phyloP scores from a whole-genome alignment of 75 land plant species.

The Larix kaempferi region DNA sequence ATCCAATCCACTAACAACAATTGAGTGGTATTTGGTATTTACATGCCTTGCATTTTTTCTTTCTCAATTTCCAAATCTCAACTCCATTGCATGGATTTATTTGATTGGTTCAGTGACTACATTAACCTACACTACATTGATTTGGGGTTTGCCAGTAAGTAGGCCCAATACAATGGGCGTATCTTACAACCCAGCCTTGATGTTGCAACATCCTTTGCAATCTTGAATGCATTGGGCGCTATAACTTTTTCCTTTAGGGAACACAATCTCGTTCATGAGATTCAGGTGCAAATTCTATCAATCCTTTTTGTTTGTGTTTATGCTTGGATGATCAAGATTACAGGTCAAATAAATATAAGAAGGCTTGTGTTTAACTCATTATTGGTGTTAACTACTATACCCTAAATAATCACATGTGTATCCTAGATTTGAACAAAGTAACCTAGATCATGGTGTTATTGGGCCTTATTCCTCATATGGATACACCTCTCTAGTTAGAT shows the following conservation, averaged over 20 bases:
- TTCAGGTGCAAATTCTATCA: conserved; percentile 51
- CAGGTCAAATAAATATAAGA: not conserved
- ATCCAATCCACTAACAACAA: conserved; percentile 38
- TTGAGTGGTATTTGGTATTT: conserved; percentile 92
- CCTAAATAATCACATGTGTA: too few relatives aligned
- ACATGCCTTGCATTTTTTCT: conserved; percentile 48
- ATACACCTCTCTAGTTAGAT: not conserved
- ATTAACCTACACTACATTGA: conserved; percentile 62
- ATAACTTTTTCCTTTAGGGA: conserved; percentile 89
- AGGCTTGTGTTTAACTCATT: not conserved
- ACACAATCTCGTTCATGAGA: conserved; percentile 86
- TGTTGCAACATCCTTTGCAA: conserved; percentile 23
- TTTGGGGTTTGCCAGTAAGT: conserved; percentile 67
- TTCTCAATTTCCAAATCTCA: conserved; percentile 91
- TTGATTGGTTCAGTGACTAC: conserved; percentile 82
- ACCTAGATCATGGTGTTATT: not conserved
- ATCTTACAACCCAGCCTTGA: conserved; percentile 39
- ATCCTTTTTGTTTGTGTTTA: not conserved
- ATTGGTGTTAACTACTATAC: not conserved
- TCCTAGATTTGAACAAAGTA: not conserved
- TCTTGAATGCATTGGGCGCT: conserved; percentile 80
- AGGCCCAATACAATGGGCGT: conserved; percentile 41
- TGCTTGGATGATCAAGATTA: not conserved
- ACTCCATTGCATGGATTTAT: conserved; percentile 88
- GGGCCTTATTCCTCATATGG: not conserved